Conservation (phyloP, 179 eudicot species). For the Patellifolia procumbens region DNA sequence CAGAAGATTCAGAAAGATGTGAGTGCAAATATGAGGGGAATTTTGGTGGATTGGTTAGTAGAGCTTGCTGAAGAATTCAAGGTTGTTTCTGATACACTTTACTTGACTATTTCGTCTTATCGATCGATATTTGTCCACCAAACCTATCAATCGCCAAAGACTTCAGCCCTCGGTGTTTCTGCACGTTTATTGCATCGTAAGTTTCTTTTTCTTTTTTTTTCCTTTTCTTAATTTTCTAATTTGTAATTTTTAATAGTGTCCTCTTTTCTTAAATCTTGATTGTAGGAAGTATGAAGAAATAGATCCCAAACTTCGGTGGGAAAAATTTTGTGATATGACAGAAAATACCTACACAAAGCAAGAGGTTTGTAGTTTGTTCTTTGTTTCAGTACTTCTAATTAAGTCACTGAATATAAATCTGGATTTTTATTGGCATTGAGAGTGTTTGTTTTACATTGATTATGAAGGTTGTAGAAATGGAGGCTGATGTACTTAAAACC, state of each 20-base stretch:
- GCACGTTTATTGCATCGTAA: slow-evolving; percentile 56
- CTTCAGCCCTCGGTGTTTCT: slow-evolving; percentile 52
- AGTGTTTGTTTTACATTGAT: neutral
- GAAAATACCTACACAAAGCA: slow-evolving; percentile 46
- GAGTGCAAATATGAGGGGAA: slow-evolving; percentile 51
- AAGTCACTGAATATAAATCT: neutral
- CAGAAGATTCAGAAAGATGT: slow-evolving; percentile 45
- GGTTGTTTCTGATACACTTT: slow-evolving; percentile 47
- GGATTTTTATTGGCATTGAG: slow-evolving; percentile 4
- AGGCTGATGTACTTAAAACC: slow-evolving; percentile 45
- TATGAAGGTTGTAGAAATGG: slow-evolving; percentile 47
- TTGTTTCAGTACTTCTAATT: too few relatives aligned
- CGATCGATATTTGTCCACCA: slow-evolving; percentile 43
- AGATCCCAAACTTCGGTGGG: slow-evolving; percentile 43
- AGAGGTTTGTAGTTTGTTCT: slow-evolving; percentile 27
- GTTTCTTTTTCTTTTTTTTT: slow-evolving; percentile 1
- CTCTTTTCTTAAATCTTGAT: neutral
- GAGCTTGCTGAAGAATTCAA: slow-evolving; percentile 54
- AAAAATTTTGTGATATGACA: slow-evolving; percentile 45
- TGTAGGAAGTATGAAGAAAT: slow-evolving; percentile 52
- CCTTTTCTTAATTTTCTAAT: neutral
- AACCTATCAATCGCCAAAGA: slow-evolving; percentile 37
- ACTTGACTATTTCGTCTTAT: slow-evolving; percentile 42
- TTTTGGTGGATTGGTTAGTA: slow-evolving; percentile 50
- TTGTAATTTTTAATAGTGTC: neutral